Evolutionary conservation across 2,329 filamentous ascomycete genomes (phyloP), one percentile per base, ranked within the genome.

Genomic region (Xylaria sp.): DNA sequence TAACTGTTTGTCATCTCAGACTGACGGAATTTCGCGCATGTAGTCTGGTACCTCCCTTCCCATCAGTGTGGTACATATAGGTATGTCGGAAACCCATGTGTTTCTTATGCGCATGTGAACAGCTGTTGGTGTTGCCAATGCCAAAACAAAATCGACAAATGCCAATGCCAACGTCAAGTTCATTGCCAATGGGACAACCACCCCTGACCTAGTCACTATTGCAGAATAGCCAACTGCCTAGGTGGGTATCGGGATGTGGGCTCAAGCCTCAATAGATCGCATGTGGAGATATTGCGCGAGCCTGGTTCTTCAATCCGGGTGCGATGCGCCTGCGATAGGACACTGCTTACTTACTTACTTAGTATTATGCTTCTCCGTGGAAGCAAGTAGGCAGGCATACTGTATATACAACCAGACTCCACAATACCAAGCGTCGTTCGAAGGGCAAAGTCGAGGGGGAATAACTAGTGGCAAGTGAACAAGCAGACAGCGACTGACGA

Each of bases 181-280:
- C 34, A 36, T 36, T 27, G 34, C 34, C 34, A 7, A 36, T 36
- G 34, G 3, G 34, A 36, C 1, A 7, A 36, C 34, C 34, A 36
- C 34, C 34, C 34, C 34, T 11, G 11, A 36, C 42, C 42, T 47
- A n/a, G 42, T 47, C 42, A 2, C 17, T 47, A 4, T 45, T 45
- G 39, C 4, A 19, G 45, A 32, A 61, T 57, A 50, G 32, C 60
- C 39, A 68, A 45, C 57, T 68, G 61, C 65, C 66, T 65, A 64
- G 50, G 66, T 68, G 57, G 66, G 66, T 42, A 64, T 64, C 66
- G 45, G 55, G 57, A 68, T 65, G 62, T 65, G 66, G 61, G 42
- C 32, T 58, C 51, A 64, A 68, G 61, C 61, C 61, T 65, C 66
- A 54, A 58, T 65, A 64, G 57, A 68, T 64, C 61, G 60, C n/a